Base-by-base conservation (phyloP, 768 basidiomycete species). In the Boletus rubescentipes region DNA sequence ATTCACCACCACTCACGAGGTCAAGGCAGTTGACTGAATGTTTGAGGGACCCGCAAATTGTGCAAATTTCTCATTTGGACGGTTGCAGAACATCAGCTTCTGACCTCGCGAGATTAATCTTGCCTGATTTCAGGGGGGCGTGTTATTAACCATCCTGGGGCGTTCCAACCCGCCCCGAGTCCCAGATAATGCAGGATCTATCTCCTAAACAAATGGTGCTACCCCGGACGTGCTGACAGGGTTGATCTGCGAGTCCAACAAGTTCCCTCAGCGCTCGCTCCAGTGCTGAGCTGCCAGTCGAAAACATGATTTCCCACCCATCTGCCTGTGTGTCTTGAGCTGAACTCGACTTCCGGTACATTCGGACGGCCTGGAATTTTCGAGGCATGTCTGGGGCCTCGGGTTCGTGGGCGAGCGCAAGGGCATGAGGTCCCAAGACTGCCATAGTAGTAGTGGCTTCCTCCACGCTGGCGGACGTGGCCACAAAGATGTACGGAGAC, bases 131-230 rank as follows among this genome's bases (percentile, higher is more conserved):
- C n/a, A n/a, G n/a, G n/a, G n/a, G n/a, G n/a, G n/a, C n/a, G 26
- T 26, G 10, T 7, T 51, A 18, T 37, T 4, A 35, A 39, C 14
- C 23, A 9, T 12, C 18, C 31, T 15, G 20, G 5, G 29, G 15
- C 18, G 35, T 37, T 39, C 45, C 47, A 18, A 29, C 29, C n/a
- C 11, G 40, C 11, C 61, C 61, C 8, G 45, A 46, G 12, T 65
- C 66, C 66, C 63, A 65, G 30, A 65, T 52, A 40, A 54, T 32
- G 66, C 64, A 65, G n/a, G 49, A 18, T 52, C 49, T 57, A 20
- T 12, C 7, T 18, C 59, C 61, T 12, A 64, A 23, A 36, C 16
- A 45, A 23, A 63, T 10, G 5, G 21, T 46, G 30, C 30, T 31
- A 26, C 49, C 54, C 14, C 23, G 38, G 5, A 40, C 20, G 35